Evolutionary conservation across 2,329 filamentous ascomycete species (phyloP).

Genomic region (Neurospora sp.): DNA sequence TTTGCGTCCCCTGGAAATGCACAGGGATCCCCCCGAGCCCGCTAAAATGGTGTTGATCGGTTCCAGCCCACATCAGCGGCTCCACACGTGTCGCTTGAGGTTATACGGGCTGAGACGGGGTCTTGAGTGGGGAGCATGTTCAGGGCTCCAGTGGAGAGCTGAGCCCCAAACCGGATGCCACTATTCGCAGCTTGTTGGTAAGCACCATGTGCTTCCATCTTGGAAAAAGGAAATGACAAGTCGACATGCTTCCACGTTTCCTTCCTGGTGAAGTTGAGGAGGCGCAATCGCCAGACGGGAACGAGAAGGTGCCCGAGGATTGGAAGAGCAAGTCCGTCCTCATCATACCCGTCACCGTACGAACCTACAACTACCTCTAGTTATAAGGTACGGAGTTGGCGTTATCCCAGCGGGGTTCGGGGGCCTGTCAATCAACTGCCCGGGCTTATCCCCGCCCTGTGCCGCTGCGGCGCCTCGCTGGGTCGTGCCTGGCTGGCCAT

Average conservation of each 20-base stretch:
- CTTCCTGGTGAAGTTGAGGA: not conserved
- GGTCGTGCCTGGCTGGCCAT: not conserved
- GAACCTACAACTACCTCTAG: too few species aligned
- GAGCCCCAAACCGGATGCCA: not conserved
- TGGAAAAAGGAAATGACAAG: not conserved
- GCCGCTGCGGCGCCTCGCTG: not conserved
- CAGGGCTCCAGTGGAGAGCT: not conserved
- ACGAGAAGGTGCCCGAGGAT: not conserved
- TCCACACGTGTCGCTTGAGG: not conserved
- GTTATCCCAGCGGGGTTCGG: not conserved
- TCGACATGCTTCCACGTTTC: not conserved
- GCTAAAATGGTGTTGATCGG: not conserved
- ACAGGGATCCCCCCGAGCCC: not conserved
- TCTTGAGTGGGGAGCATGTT: not conserved
- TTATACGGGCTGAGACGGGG: too few species aligned
- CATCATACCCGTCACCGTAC: not conserved
- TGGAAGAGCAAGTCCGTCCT: not conserved
- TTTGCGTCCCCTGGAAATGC: not conserved
- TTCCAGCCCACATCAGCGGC: not conserved
- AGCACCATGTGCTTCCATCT: not conserved
- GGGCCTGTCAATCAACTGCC: not conserved
- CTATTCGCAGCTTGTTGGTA: not conserved
- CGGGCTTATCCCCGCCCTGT: not conserved
- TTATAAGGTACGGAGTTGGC: not conserved
- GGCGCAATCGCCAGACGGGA: not conserved